These are phyloP conservation scores for Emergomyces africanus DNA, from an alignment of 2,329 filamentous ascomycete species.

Conservation along the genomic window DNA sequence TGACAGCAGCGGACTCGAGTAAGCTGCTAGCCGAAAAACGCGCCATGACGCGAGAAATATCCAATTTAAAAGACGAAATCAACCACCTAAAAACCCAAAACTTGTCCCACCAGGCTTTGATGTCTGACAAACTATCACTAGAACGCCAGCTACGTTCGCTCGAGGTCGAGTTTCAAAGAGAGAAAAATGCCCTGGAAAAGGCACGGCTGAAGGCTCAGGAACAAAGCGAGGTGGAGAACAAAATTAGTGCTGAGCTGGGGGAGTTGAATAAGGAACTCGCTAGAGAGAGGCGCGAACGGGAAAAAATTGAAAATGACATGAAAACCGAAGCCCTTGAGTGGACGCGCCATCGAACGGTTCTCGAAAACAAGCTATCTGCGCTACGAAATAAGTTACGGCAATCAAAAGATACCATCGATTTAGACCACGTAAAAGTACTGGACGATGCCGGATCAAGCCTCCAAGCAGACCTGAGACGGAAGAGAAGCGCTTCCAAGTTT, in stretches of 20 bases:
- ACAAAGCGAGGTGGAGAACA: constrained; percentile 27
- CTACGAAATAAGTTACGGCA: constrained; percentile 53
- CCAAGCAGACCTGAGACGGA: constrained; percentile 21
- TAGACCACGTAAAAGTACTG: neutral
- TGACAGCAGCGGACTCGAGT: constrained; percentile 54
- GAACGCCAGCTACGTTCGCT: constrained; percentile 64
- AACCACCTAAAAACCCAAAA: constrained; percentile 49
- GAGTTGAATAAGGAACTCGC: constrained; percentile 43
- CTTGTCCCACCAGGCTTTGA: constrained; percentile 49
- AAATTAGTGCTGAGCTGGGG: constrained; percentile 31
- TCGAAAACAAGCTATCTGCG: constrained; percentile 58
- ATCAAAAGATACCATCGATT: constrained; percentile 13
- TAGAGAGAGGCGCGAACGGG: constrained; percentile 50
- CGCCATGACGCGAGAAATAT: constrained; percentile 47
- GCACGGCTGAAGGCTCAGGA: constrained; percentile 31
- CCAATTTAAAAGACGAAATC: constrained; percentile 46
- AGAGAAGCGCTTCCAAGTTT: constrained; percentile 31
- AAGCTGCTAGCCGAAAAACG: constrained; percentile 56
- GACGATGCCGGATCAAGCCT: neutral
- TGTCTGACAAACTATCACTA: constrained; percentile 70
- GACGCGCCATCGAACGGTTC: constrained; percentile 48
- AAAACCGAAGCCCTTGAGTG: constrained; percentile 48
- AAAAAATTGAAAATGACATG: constrained; percentile 50
- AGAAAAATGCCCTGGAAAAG: constrained; percentile 56
- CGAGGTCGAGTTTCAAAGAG: constrained; percentile 71